Base-by-base conservation (phyloP, 2,329 filamentous ascomycete genomes). In the Epichloe gansuensis region DNA sequence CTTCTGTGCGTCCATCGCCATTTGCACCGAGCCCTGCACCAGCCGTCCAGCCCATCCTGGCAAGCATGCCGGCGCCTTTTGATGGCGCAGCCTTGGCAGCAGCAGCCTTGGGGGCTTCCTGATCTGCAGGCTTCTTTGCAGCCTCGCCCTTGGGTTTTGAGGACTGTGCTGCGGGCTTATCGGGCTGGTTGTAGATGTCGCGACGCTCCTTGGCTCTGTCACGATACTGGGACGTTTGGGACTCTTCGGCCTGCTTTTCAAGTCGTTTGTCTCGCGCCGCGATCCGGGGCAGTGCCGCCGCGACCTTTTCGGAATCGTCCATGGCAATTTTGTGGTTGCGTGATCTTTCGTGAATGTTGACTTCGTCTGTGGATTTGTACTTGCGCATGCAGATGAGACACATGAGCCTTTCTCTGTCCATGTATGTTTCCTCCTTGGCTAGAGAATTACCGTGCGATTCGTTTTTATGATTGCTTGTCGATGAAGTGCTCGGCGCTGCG, bases 1-100 rank as follows among this genome's bases (percentile, higher is more conserved):
- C 80, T 49, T 82, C 77, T 0, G 78, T 84, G 43, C 78, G 74
- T 0, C 84, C 84, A 5, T 74, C 74, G 5, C 79, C 80, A 45
- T 77, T 74, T 0, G 77, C 80, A 2, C 84, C 84, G 4, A 87
- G 70, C 0, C 84, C 83, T 52, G 76, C 73, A 8, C 84, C 84
- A 1, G 74, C 71, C 23, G 71, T 79, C 83, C 83, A 87, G 27
- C 84, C 84, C 79, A 86, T 85, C 70, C 87, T 87, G 40, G 81
- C 79, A 40, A 88, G 71, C 61, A 87, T 73, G 3, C 80, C 78
- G 0, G 81, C 81, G 12, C 83, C 82, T 64, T 84, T 86, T 38
- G 79, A 81, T 54, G 72, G 68, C 48, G 64, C 63, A 6, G 72
- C 66, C 35, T 61, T 63, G 11, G 54, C 45, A 3, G 60, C 51